Evolutionary conservation across 345 rosid genomes (phyloP).

Genomic region (Melaleuca alternifolia): DNA sequence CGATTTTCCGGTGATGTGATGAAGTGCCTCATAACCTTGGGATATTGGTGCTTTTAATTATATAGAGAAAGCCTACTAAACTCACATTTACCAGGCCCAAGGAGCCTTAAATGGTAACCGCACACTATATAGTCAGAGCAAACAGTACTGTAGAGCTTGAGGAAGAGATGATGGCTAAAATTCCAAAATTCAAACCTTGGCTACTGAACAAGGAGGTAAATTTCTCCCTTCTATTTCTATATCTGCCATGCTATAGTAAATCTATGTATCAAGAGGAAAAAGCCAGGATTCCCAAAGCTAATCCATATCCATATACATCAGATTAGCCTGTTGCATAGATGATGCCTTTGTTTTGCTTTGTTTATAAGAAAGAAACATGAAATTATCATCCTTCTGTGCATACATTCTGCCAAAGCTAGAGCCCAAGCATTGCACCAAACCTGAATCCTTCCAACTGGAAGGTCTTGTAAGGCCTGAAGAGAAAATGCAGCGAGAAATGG

Average conservation of each 20-base stretch:
- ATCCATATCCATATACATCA: conserved; percentile 91
- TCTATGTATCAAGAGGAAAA: background rate
- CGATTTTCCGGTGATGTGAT: background rate
- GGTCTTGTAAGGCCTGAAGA: conserved; percentile 82
- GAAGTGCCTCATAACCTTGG: background rate
- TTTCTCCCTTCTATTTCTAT: background rate
- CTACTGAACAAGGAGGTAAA: conserved; percentile 89
- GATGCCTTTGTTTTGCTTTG: background rate
- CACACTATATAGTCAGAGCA: conserved; percentile 67
- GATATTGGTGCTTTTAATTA: background rate
- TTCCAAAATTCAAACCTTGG: conserved; percentile 95
- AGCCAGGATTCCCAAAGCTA: conserved; percentile 70
- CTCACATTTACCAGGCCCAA: conserved; percentile 84
- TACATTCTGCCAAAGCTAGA: conserved; percentile 90
- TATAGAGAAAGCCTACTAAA: conserved; percentile 40
- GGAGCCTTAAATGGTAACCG: conserved; percentile 85
- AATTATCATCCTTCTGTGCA: background rate
- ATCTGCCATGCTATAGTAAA: background rate
- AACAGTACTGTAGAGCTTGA: conserved; percentile 94
- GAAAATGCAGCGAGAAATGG: conserved; percentile 71
- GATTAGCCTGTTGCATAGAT: conserved; percentile 82
- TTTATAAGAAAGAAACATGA: background rate
- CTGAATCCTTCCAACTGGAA: conserved; percentile 83
- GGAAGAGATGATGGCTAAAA: conserved; percentile 96
- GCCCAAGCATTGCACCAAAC: conserved; percentile 72